These are phyloP conservation scores for Phyllostachys edulis DNA, from an alignment of 176 grass and related monocot species.

Conservation along the genomic window DNA sequence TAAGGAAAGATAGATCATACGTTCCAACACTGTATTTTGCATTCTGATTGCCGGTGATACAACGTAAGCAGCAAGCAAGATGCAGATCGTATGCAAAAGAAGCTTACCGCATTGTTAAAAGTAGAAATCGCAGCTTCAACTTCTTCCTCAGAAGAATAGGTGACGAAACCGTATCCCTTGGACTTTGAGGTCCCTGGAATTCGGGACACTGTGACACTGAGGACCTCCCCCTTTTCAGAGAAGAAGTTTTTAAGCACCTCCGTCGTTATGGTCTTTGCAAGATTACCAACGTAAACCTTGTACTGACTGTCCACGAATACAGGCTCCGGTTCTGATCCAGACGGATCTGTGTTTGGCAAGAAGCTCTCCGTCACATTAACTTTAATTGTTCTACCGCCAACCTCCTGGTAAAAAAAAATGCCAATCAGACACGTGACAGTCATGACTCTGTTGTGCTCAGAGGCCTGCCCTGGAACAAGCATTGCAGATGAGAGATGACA, in stretches of 20 bases:
- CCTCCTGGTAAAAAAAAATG: slow-evolving; percentile 63
- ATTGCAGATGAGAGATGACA: slow-evolving; percentile 3
- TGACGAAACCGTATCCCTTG: slow-evolving; percentile 81
- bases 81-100: neutral
- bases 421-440: neutral
- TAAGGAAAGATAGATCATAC: neutral
- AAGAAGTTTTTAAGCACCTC: slow-evolving; percentile 89
- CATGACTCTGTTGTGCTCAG: neutral
- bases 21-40: neutral
- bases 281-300: slow-evolving; percentile 97
- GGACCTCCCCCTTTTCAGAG: slow-evolving; percentile 80
- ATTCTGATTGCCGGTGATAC: neutral
- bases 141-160: slow-evolving; percentile 85
- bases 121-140: slow-evolving; percentile 82
- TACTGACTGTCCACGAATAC: slow-evolving; percentile 87
- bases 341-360: slow-evolving; percentile 46
- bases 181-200: slow-evolving; percentile 81
- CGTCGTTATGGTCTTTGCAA: slow-evolving; percentile 73
- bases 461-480: neutral
- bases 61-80: neutral
- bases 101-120: slow-evolving; percentile 75
- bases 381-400: slow-evolving; percentile 79
- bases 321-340: slow-evolving; percentile 61
- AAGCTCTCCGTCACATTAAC: slow-evolving; percentile 91
- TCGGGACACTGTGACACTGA: slow-evolving; percentile 82